Evolutionary conservation across 805 yeast genomes (phyloP), one percentile per base, ranked within the genome.

Genomic region (Starmerella scarabaei): DNA sequence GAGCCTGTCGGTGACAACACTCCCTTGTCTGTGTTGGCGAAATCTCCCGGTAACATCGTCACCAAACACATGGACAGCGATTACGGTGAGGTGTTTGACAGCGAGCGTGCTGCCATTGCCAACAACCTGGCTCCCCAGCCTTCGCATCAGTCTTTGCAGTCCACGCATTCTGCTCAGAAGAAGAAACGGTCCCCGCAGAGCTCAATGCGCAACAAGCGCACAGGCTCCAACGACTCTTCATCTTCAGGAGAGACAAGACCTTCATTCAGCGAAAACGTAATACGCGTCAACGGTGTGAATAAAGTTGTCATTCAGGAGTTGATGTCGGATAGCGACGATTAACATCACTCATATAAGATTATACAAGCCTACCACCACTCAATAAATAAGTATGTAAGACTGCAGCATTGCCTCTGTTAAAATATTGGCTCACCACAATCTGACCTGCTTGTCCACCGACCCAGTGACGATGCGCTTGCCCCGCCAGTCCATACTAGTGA

Each of bases 251-350:
- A 16, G 5, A 20, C 26, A 14, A 7, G 26, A 7, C 9, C 26
- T 23, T 78, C 88, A 7, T 76, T 84, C 39, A 71, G 81, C 40
- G 95, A 84, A 60, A 75, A 81, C 30, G 77, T 84, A 15, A 75
- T 84, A n/a, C 80, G 77, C 37, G 80, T 80, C 21, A 76, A 78
- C 54, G 95, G 94, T 39, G 80, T 81, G 17, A 76, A 75, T 52
- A 84, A 84, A 65, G 83, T 93, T 3, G 80, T 84, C 45, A 83
- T 84, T 32, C 39, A 37, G 20, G 44, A 46, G 15, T 35, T 43
- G 31, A 36, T 36, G 23, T 21, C 35, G 9, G 45, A 41, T 8
- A 24, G 29, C 12, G 37, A 19, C 5, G 34, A n/a, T 5, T 20
- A 16, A 21, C 9, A 21, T n/a, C 6, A 8, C 14, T 7, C 26